phyloP scores from a whole-genome alignment of 2,329 filamentous ascomycete genomes.

The Pseudonectria buxi region DNA sequence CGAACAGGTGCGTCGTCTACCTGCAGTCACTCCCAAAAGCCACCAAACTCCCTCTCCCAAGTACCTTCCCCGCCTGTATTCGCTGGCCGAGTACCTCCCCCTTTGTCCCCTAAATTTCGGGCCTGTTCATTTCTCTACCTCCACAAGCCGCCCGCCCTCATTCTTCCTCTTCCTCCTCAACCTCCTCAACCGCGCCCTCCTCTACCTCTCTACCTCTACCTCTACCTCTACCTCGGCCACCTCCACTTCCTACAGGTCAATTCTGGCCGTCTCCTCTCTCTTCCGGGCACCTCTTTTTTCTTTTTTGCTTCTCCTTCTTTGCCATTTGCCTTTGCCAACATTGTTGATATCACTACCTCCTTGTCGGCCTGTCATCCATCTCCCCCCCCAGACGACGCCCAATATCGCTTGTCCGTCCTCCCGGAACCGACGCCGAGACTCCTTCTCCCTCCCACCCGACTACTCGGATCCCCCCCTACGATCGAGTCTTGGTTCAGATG shows the following conservation, averaged over 20 bases:
- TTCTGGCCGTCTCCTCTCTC: slow-evolving; percentile 24
- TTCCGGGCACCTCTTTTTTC: slow-evolving; percentile 29
- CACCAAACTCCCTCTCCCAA: no score
- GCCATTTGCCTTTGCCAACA: slow-evolving; percentile 19
- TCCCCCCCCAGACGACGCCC: slow-evolving; percentile 8
- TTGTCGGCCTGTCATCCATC: slow-evolving; percentile 13
- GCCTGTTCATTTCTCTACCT: slow-evolving; percentile 3
- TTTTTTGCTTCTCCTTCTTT: slow-evolving; percentile 22
- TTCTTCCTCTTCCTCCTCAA: slow-evolving; percentile 20
- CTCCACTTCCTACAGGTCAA: slow-evolving; percentile 24
- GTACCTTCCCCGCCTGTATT: no score
- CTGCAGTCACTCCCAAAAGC: no score
- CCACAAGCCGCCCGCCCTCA: slow-evolving; percentile 8
- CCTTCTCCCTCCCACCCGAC: slow-evolving; percentile 16
- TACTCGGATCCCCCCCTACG: slow-evolving; percentile 22
- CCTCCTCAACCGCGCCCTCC: slow-evolving; percentile 17
- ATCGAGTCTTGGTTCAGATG: slow-evolving; percentile 24
- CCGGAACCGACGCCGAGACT: slow-evolving; percentile 3
- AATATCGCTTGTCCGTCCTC: slow-evolving; percentile 2
- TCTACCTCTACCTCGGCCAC: slow-evolving; percentile 19
- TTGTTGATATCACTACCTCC: slow-evolving; percentile 18
- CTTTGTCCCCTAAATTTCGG: slow-evolving; percentile 1
- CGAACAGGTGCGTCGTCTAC: no score
- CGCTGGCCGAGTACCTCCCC: background rate
- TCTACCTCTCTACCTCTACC: slow-evolving; percentile 19